Evolutionary conservation across 352 stramenopile species (phyloP), one percentile per base, ranked within the genome.

Genomic region (Elongisporangium prolatum): DNA sequence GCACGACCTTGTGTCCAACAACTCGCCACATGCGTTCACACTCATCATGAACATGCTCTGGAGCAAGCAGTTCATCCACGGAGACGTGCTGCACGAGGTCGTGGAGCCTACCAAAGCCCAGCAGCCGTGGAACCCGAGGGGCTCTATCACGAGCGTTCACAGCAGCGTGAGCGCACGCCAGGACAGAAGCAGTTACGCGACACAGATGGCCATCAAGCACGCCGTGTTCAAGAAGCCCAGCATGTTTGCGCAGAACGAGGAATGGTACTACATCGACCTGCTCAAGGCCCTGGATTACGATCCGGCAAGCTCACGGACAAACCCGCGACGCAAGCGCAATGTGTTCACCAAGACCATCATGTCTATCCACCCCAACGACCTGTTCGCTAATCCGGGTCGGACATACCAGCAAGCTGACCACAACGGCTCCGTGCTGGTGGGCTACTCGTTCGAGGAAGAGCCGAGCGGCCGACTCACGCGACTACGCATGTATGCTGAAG

Each of bases 211-310:
- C 6, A 61, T 80, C 59, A 80, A 80, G 56, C 77, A 69, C 1
- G 57, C 52, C 28, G 55, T 62, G 13, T 81, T 81, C 56, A 57
- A 68, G 21, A 64, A 68, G 28, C 69, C 69, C 22, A 78, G 64
- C 48, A 57, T 69, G 49, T 74, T 75, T 44, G 47, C 60, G 8
- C 58, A 54, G 21, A 78, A 80, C 56, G 69, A 80, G 59, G 69
- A 80, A 53, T 77, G 69, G 69, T 80, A 69, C 50, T 76, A 65
- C 55, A 60, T 79, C 21, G 70, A 80, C 50, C 56, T 61, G 16
- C 56, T 67, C 10, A 25, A 68, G 37, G 60, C 62, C 18, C 34
- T 2, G 18, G 37, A 21, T 20, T 22, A 18, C 54, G 47, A 40
- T 9, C 28, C 28, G 28, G 28, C 28, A 1, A 40, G 28, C 8